These are phyloP conservation scores for Scheffersomyces spartinae DNA, from an alignment of 805 yeast species.

Conservation along the genomic window DNA sequence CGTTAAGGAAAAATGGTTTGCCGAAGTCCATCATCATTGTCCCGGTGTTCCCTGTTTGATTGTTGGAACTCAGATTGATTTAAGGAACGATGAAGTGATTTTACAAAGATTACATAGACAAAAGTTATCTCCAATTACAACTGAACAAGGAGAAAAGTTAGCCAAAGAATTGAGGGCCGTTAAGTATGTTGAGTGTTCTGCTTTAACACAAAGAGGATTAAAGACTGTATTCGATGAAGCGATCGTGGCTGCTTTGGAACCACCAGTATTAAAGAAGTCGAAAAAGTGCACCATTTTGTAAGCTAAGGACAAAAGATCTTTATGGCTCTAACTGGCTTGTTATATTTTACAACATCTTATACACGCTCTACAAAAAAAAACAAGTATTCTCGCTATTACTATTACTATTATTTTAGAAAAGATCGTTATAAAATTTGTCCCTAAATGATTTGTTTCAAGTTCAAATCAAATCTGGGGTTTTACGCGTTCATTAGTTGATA, in stretches of 20 bases:
- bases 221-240: constrained; percentile 99
- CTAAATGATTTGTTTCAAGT: too few relatives aligned
- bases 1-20: constrained; percentile 97
- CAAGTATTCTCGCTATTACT: neutral
- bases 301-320: too few relatives aligned
- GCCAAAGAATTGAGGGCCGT: constrained; percentile 94
- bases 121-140: constrained; percentile 73
- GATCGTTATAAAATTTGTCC: too few relatives aligned
- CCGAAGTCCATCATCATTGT: constrained; percentile 93
- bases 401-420: too few relatives aligned
- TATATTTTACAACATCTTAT: too few relatives aligned
- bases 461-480: too few relatives aligned
- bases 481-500: too few relatives aligned
- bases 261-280: constrained; percentile 74
- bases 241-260: constrained; percentile 95
- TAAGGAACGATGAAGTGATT: constrained; percentile 86
- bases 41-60: constrained; percentile 97
- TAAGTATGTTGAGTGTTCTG: constrained; percentile 95
- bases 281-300: constrained; percentile 83
- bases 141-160: constrained; percentile 82
- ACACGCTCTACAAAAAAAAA: neutral
- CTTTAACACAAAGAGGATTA: constrained; percentile 91
- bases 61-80: constrained; percentile 94
- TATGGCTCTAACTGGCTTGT: too few relatives aligned
- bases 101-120: constrained; percentile 85